phyloP scores from a whole-genome alignment of 352 stramenopile species.

The Globisporangium lucens region DNA sequence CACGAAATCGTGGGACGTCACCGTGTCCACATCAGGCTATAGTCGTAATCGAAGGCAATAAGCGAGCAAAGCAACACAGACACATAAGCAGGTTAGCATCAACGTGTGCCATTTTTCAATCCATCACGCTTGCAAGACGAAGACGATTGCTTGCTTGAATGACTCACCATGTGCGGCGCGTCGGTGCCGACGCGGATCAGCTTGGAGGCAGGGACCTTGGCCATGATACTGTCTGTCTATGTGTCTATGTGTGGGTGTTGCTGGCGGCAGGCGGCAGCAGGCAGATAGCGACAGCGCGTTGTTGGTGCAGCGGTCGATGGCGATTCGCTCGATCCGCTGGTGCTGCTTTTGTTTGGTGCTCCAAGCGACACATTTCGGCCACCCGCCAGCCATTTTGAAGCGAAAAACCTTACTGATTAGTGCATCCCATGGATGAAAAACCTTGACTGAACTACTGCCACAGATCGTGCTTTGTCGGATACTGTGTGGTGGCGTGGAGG shows the following conservation, averaged over 20 bases:
- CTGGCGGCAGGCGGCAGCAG: not conserved
- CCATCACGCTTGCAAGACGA: not conserved
- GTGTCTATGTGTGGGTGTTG: not conserved
- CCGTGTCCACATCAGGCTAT: constrained; percentile 71
- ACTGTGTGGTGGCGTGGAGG: not conserved
- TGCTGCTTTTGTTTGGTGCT: not conserved
- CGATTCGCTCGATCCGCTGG: constrained; percentile 2
- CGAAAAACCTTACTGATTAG: not conserved
- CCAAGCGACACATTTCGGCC: constrained; percentile 11
- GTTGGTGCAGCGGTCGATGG: not conserved
- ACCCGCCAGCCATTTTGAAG: constrained; percentile 8
- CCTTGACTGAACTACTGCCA: not conserved
- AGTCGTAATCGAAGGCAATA: not conserved
- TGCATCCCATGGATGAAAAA: not conserved
- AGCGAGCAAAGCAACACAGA: not conserved
- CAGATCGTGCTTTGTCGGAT: not conserved
- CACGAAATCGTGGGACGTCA: constrained; percentile 74
- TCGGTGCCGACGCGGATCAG: constrained; percentile 75
- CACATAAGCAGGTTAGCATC: not conserved
- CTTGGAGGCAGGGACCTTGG: constrained; percentile 58
- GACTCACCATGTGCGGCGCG: constrained; percentile 72
- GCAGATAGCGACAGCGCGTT: not conserved
- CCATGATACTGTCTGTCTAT: constrained; percentile 31
- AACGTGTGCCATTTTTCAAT: not conserved
- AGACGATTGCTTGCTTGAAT: not conserved